Conservation (phyloP, 164 flowering plant genomes). For the Annona cherimola region DNA sequence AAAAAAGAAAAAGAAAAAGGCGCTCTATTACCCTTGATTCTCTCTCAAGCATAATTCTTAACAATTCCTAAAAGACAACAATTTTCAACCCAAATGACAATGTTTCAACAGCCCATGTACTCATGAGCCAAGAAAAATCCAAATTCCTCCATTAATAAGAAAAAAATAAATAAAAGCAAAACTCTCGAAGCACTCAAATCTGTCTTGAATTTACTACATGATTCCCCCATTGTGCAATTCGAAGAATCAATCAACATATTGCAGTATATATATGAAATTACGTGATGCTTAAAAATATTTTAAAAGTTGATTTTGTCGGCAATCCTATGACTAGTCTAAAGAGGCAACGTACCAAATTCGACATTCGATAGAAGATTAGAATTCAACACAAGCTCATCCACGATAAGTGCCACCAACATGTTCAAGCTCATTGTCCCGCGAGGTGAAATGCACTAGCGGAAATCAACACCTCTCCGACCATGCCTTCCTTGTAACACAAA, state of each 20-base stretch:
- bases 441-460: conserved; percentile 47
- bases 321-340: conserved; percentile 24
- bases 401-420: conserved; percentile 48
- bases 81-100: background rate
- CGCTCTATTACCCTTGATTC: background rate
- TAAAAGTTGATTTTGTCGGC: conserved; percentile 48
- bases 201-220: conserved; percentile 35
- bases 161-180: background rate
- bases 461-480: conserved; percentile 59
- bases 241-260: conserved; percentile 32
- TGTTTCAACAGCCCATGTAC: background rate
- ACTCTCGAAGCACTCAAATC: conserved; percentile 11
- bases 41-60: background rate
- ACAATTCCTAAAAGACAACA: background rate
- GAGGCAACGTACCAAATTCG: conserved; percentile 23
- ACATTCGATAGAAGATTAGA: conserved; percentile 25
- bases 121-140: background rate
- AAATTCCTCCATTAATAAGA: background rate
- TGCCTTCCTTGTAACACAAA: conserved; percentile 42
- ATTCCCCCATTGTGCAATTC: conserved; percentile 23
- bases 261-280: conserved; percentile 46
- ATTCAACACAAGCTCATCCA: conserved; percentile 38
- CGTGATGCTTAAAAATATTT: conserved; percentile 38
- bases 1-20: too few relatives aligned
- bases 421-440: conserved; percentile 33